Base-by-base conservation (phyloP, 2,329 filamentous ascomycete genomes). In the Chrysoporthe austroafricana region DNA sequence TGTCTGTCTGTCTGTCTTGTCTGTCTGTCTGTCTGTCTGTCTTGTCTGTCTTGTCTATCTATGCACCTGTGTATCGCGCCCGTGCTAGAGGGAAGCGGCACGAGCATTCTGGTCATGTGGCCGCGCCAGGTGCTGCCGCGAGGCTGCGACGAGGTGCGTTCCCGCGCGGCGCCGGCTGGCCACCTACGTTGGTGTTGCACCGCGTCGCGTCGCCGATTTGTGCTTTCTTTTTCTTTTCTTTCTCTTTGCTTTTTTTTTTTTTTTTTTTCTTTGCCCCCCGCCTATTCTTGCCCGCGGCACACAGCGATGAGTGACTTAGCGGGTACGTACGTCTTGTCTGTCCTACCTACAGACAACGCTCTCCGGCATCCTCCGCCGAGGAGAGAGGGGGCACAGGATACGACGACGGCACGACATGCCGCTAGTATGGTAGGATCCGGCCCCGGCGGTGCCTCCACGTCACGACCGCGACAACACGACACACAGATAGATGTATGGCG, bases 81-180 rank as follows among this genome's bases (percentile, higher is more conserved):
- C 14, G 18, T 46, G 44, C 4, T 11, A 56, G 32, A 16, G 26
- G 26, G 6, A n/a, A 21, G 46, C 5, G 5, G 58, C 11, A 4
- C 3, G 21, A 36, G 43, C 1, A n/a, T 46, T 36, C 21, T 46
- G 16, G 43, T 61, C 59, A 61, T 61, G 59, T 34, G 43, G 59
- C 59, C 43, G 43, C 59, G 11, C 43, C 16, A 14, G 34, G 59
- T 61, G 42, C 11, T 18, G 34, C 13, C 44, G 57, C 39, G 18
- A 43, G 26, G 59, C 59, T 48, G 59, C 43, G 42, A 48, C 14
- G 59, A 48, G 26, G 58, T 61, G 58, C 58, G 21, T 34, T 62
- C 44, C 60, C 60, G 60, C 44, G 39, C 36, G 9, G 36, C 9
- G 34, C 57, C 57, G 44, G 46, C 60, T 39, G 44, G 39, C 32